Evolutionary conservation across 1,284 basidiomycete species (phyloP), one percentile per base, ranked within the genome.

Genomic region (Trichosporon faecale): DNA sequence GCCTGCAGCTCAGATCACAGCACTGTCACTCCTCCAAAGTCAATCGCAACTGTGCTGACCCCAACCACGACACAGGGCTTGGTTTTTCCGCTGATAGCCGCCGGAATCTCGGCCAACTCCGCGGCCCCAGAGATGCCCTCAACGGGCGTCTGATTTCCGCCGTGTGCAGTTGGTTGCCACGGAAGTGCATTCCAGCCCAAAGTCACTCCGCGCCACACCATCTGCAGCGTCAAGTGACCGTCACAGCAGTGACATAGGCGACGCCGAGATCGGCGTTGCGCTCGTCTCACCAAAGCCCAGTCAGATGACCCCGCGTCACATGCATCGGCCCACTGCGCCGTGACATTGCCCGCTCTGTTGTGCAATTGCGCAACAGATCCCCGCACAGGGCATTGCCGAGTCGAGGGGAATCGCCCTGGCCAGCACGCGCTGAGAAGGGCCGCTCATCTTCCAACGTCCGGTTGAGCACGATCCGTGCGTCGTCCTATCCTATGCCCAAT

Each of bases 61-160:
- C n/a, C 49, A 52, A 21, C 49, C 49, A 25, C 49, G 3, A 8
- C 16, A 25, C 49, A 52, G 49, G 49, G 49, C 23, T 23, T 25
- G 49, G 49, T 52, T 52, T 52, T 52, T 52, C 49, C 49, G 49
- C 18, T 52, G 49, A 52, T 52, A 52, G 49, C 49, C 49, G 49
- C 49, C 49, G 49, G 23, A 18, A 12, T 11, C 23, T 52, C 49
- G 49, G 49, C 49, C 21, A 9, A 7, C 21, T 6, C 21, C 21
- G 21, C 49, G 1, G 18, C 49, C 49, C 49, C 49, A 25, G 44
- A 18, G 12, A 18, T 46, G 8, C 18, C 18, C 14, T 2, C 21
- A 23, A 18, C 49, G 49, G 49, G 6, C 49, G 49, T 52, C 49
- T n/a, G 49, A 52, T 52, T 52, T 52, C 49, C 49, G 49, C 49